Percentiles rank a stretch among this genome's conserved stretches.
Evolutionary conservation across 768 basidiomycete genomes (phyloP).

Genomic region (Rhodotorula babjevae): DNA sequence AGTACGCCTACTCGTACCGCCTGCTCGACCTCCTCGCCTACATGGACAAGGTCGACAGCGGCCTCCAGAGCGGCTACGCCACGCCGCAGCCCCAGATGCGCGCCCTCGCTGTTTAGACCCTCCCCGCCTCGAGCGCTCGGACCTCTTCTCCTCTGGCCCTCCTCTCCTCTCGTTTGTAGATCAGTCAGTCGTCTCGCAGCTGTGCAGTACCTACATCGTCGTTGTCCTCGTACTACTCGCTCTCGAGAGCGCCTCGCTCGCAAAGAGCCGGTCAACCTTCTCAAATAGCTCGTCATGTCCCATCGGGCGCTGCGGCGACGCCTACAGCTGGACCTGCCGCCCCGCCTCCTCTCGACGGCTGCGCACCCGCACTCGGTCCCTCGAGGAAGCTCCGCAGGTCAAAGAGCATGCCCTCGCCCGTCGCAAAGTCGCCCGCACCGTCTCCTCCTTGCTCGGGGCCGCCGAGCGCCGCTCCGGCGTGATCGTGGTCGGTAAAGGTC

Average conservation of each 20-base stretch:
- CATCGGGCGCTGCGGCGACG: too few species aligned
- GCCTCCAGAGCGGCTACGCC: not conserved
- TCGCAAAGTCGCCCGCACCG: not conserved
- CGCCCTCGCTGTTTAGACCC: too few species aligned
- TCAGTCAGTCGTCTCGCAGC: too few species aligned
- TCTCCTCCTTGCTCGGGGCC: not conserved
- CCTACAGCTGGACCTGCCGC: not conserved
- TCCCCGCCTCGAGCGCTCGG: too few species aligned
- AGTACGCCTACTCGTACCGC: constrained; percentile 37
- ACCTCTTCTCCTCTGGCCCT: too few species aligned
- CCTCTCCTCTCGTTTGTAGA: too few species aligned
- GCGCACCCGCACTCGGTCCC: not conserved
- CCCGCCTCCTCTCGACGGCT: not conserved
- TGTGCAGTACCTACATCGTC: too few species aligned
- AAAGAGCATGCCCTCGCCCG: not conserved
- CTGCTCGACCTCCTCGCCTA: constrained; percentile 45
- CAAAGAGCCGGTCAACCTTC: too few species aligned
- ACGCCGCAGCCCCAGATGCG: not conserved
- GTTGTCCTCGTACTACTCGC: too few species aligned
- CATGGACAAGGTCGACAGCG: constrained; percentile 19
- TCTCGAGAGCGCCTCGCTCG: too few species aligned
- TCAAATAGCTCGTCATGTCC: too few species aligned
- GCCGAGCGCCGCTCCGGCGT: too few species aligned
- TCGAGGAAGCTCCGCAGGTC: not conserved
- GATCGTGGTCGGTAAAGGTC: not conserved